These are phyloP conservation scores for Magnusiomyces sp. DNA, from an alignment of 1,139 yeast species.

Conservation along the genomic window DNA sequence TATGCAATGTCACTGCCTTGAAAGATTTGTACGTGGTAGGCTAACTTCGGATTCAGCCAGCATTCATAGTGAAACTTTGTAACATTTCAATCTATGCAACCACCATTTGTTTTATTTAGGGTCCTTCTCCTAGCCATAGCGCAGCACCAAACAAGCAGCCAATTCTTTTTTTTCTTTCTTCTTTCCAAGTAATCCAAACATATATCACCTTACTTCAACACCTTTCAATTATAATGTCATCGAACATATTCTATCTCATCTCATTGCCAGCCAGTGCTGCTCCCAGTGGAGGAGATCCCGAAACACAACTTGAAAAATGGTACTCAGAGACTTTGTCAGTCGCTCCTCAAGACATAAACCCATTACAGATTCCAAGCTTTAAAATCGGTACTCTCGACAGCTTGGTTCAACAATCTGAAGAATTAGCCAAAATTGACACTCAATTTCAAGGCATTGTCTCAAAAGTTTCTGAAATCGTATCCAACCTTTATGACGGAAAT, in stretches of 20 bases:
- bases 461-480: conserved; percentile 69
- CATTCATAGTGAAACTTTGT: not conserved
- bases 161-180: not conserved
- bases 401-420: conserved; percentile 84
- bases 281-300: conserved; percentile 39
- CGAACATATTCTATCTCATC: conserved; percentile 30
- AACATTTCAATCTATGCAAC: not conserved
- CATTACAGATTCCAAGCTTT: conserved; percentile 69
- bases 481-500: conserved; percentile 42
- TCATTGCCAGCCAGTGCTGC: conserved; percentile 44
- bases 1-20: too few species aligned
- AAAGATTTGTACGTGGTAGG: too few species aligned
- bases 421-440: conserved; percentile 67
- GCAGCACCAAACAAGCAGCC: not conserved
- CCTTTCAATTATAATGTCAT: not conserved
- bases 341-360: conserved; percentile 25
- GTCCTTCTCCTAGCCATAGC: not conserved
- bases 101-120: not conserved
- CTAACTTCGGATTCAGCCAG: too few species aligned
- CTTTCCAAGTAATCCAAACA: too few species aligned
- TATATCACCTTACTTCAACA: too few species aligned
- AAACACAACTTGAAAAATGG: conserved; percentile 36
- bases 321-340: conserved; percentile 23
- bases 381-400: conserved; percentile 94
- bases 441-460: conserved; percentile 61